phyloP scores from a whole-genome alignment of 208 protist genomes.

The Balamuthia mandrillaris region DNA sequence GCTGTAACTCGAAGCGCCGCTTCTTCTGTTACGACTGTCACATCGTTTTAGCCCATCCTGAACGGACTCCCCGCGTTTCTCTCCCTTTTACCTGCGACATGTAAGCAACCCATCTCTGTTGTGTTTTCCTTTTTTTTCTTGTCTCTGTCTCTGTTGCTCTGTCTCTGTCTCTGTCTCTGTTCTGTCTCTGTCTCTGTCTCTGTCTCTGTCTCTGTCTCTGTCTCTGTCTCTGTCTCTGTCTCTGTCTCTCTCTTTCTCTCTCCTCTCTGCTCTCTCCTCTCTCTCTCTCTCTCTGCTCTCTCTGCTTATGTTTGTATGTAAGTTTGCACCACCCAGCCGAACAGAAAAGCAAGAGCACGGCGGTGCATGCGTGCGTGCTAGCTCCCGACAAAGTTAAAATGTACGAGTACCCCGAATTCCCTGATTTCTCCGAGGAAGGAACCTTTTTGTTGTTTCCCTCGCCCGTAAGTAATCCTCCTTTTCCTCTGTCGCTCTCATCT shows the following conservation, averaged over 20 bases:
- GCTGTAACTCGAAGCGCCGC: not conserved
- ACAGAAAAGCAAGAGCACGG: not conserved
- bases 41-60: not conserved
- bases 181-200: not conserved
- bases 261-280: not conserved
- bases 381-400: not conserved
- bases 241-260: not conserved
- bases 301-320: not conserved
- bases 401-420: not conserved
- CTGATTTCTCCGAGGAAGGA: not conserved
- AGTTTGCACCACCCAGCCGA: not conserved
- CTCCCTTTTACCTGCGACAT: not conserved
- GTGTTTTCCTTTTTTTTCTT: no score
- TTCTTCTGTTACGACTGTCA: not conserved
- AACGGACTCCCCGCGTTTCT: not conserved
- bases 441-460: not conserved
- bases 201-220: not conserved
- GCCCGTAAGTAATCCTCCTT: not conserved
- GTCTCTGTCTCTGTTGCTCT: no score
- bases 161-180: not conserved
- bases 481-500: no score
- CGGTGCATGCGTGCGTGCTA: not conserved
- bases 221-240: no score
- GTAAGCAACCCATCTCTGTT: no score
- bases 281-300: not conserved